Conservation (phyloP, 768 basidiomycete species). For the Phylloporus rhodoxanthus region DNA sequence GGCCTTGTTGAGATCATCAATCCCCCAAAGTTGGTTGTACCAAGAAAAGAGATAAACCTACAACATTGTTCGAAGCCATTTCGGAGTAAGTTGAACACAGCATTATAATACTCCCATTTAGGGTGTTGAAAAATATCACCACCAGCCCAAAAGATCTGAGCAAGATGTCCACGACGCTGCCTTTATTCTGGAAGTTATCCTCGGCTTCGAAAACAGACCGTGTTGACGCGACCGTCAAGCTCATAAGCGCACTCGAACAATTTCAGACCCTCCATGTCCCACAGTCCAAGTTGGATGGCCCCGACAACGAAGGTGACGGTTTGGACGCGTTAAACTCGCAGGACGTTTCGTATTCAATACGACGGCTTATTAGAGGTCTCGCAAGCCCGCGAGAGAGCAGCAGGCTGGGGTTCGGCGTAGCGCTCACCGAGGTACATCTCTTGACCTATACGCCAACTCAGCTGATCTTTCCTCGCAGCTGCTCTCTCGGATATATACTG, state of each 20-base stretch:
- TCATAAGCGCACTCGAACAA: conserved; percentile 73
- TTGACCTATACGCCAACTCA: not conserved
- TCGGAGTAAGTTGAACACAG: too few species aligned
- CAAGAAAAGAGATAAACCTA: too few species aligned
- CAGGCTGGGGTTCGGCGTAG: conserved; percentile 91
- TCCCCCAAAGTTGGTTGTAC: too few species aligned
- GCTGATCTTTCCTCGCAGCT: conserved; percentile 44
- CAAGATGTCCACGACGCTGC: conserved; percentile 78
- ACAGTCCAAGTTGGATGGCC: conserved; percentile 36
- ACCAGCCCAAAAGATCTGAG: not conserved
- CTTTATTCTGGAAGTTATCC: conserved; percentile 92
- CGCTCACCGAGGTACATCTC: conserved; percentile 78
- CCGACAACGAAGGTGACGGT: conserved; percentile 42
- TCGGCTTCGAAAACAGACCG: conserved; percentile 75
- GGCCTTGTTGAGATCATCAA: too few species aligned
- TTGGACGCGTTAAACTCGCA: conserved; percentile 72
- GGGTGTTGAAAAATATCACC: too few species aligned
- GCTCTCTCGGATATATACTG: conserved; percentile 67
- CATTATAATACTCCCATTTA: too few species aligned
- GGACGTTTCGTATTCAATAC: conserved; percentile 90
- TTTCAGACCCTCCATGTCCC: conserved; percentile 69
- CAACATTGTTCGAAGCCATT: too few species aligned
- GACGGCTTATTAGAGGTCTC: conserved; percentile 79
- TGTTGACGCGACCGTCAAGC: conserved; percentile 78
- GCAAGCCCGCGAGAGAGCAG: conserved; percentile 92